These are phyloP conservation scores for Phaeosphaeriaceae sp. DNA, from an alignment of 2,329 filamentous ascomycete species.

Conservation along the genomic window DNA sequence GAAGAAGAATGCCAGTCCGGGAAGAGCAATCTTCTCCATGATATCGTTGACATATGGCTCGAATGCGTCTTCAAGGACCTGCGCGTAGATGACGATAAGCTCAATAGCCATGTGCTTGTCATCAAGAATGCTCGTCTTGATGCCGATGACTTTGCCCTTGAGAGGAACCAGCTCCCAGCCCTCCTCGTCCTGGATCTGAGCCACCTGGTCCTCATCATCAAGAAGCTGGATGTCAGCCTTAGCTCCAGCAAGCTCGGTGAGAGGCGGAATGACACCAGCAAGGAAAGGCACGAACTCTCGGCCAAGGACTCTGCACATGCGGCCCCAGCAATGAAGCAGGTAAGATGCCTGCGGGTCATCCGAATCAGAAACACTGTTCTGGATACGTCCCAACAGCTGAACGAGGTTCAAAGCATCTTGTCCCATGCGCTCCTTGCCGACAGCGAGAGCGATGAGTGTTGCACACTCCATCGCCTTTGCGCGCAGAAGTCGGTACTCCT, in stretches of 20 bases:
- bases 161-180: constrained; percentile 97
- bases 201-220: constrained; percentile 93
- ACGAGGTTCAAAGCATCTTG: constrained; percentile 87
- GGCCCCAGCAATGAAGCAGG: constrained; percentile 97
- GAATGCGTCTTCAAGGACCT: constrained; percentile 91
- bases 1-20: constrained; percentile 97
- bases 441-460: constrained; percentile 91
- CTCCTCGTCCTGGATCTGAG: constrained; percentile 90
- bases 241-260: constrained; percentile 87
- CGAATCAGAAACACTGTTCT: constrained; percentile 78
- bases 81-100: constrained; percentile 94
- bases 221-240: constrained; percentile 97
- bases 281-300: constrained; percentile 92
- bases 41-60: constrained; percentile 90
- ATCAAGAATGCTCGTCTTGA: constrained; percentile 94
- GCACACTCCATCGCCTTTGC: constrained; percentile 99
- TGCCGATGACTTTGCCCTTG: constrained; percentile 97
- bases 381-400: constrained; percentile 84
- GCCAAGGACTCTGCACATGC: constrained; percentile 95
- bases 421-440: constrained; percentile 91
- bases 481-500: constrained; percentile 87
- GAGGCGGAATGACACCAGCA: constrained; percentile 89
- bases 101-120: constrained; percentile 99
- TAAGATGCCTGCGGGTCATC: constrained; percentile 98
- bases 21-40: constrained; percentile 95